Evolutionary conservation across 495 filamentous ascomycete species (phyloP), one percentile per base, ranked within the genome.

Genomic region (Sphaerosporella brunnea): DNA sequence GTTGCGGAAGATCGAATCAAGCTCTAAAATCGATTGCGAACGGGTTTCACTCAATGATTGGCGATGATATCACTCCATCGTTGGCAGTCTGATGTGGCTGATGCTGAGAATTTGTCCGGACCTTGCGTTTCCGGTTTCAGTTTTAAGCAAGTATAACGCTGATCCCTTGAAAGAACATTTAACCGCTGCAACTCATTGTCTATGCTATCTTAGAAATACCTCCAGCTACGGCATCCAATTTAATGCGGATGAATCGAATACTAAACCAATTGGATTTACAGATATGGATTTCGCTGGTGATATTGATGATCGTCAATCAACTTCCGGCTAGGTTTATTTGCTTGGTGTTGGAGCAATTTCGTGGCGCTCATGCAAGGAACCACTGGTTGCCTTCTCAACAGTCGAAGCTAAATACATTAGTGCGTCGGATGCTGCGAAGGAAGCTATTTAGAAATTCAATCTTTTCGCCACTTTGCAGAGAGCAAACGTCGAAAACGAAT

Each of bases 41-140:
- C n/a, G n/a, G n/a, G n/a, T n/a, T n/a, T n/a, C n/a, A n/a, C n/a
- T n/a, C n/a, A n/a, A n/a, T n/a, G n/a, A n/a, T n/a, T n/a, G n/a
- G 2, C 1, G 13, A 13, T 21, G 21, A 1, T 58, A 63, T 42
- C 52, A 58, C 34, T 44, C 50, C 1, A 13, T 51, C 1, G 20
- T 63, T 4, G 53, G 61, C 2, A 58, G 51, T 15, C 32, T 63
- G 2, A 62, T 58, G 50, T 63, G 61, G 21, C 9, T 55, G 0
- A 52, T 58, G 44, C 36, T 57, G 2, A 40, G 41, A 5, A 63
- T 53, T 0, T 32, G 61, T 7, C 53, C 47, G 1, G 52, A 62
- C 24, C 18, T 64, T 0, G 56, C 48, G 3, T 64, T 49, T n/a
- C 32, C 55, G 0, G 47, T 59, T 9, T 28, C 30, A 1, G 18